Percentiles rank a stretch among this genome's conserved stretches.
phyloP scores from a whole-genome alignment of 805 yeast genomes.

The Candida wancherniae region DNA sequence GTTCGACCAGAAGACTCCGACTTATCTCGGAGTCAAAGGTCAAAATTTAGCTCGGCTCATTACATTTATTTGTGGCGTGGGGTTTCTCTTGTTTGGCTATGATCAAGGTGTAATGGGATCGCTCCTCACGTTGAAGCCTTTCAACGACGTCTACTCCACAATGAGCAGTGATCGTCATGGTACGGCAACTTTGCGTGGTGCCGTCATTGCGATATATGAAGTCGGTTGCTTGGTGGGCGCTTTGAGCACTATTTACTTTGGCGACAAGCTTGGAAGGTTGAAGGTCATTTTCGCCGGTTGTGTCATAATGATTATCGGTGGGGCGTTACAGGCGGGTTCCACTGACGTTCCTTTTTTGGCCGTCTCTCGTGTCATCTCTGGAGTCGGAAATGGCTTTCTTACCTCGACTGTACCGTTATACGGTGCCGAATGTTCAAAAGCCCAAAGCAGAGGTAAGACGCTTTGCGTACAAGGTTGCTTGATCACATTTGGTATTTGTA shows the following conservation, averaged over 20 bases:
- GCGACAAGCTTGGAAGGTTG: conserved; percentile 20
- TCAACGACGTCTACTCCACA: conserved; percentile 16
- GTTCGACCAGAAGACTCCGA: conserved; percentile 8
- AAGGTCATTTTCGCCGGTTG: conserved; percentile 19
- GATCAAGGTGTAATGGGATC: conserved; percentile 42
- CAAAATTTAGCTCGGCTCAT: conserved; percentile 9
- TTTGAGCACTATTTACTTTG: conserved; percentile 19
- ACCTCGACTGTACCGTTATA: conserved; percentile 36
- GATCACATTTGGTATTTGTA: conserved; percentile 24
- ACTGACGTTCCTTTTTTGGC: conserved; percentile 22
- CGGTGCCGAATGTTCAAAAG: conserved; percentile 32
- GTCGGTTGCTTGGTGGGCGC: conserved; percentile 21
- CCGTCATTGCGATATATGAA: conserved; percentile 20
- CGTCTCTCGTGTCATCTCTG: conserved; percentile 31
- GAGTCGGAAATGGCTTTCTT: conserved; percentile 32
- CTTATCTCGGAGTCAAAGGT: conserved; percentile 11
- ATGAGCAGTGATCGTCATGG: conserved; percentile 13
- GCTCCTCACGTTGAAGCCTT: conserved; percentile 19
- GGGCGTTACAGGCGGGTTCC: conserved; percentile 21
- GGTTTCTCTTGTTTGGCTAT: conserved; percentile 34
- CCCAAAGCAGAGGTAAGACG: conserved; percentile 26
- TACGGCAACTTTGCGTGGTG: conserved; percentile 19
- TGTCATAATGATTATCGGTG: conserved; percentile 19
- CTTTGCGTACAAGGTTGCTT: conserved; percentile 30
- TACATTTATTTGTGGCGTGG: conserved; percentile 15